phyloP scores from a whole-genome alignment of 305 asterid genomes.

The Fraxinus greggii region DNA sequence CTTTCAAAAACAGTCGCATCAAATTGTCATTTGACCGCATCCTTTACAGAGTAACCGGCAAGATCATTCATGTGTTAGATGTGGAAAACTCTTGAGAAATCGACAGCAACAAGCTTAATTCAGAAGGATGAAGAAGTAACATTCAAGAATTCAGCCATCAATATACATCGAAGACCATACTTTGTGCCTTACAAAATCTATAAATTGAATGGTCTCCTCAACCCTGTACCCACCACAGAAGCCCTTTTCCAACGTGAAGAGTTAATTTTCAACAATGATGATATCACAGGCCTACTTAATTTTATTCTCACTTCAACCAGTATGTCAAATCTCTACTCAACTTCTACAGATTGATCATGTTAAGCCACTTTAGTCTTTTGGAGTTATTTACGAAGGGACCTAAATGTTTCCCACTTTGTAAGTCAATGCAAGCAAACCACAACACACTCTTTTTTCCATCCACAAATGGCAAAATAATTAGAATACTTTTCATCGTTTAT shows the following conservation, averaged over 20 bases:
- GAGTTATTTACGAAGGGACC: conserved; percentile 7
- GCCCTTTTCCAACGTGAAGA: neutral
- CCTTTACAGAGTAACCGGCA: neutral
- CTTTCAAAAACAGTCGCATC: neutral
- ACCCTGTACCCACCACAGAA: neutral
- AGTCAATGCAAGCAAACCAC: conserved; percentile 39
- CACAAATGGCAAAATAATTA: conserved; percentile 4
- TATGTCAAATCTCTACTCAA: neutral
- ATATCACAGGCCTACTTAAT: neutral
- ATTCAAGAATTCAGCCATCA: neutral
- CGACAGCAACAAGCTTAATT: neutral
- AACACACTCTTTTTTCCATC: neutral
- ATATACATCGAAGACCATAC: neutral
- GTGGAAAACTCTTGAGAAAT: neutral
- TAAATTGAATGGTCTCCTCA: neutral
- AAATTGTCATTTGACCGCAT: neutral
- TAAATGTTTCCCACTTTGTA: conserved; percentile 27
- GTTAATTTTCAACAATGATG: neutral
- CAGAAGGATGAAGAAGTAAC: neutral
- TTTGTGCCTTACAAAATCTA: neutral
- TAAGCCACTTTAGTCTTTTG: neutral
- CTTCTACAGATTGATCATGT: no score
- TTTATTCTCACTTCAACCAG: neutral
- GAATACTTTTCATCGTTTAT: neutral
- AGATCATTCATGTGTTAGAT: neutral